Base-by-base conservation (phyloP, 805 yeast species). In the Metschnikowia kunwiensis region DNA sequence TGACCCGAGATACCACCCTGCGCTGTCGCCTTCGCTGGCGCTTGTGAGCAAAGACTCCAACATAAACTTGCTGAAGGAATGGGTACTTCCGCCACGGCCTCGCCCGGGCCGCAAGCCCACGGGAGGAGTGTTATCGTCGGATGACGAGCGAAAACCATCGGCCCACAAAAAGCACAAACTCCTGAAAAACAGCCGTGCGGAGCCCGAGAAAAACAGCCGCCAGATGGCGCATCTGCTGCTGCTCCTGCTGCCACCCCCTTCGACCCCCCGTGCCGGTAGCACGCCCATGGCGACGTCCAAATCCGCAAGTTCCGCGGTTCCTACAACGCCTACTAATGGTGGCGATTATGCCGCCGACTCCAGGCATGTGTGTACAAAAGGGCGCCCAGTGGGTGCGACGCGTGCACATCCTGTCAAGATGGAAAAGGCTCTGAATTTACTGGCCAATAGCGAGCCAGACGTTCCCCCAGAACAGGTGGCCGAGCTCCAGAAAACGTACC, bases 11-110 rank as follows among this genome's bases (percentile, higher is more conserved):
- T 54, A 40, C 39, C 40, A 42, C 28, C 46, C 53, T 12, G 29
- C 48, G 5, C 33, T 38, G 12, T 38, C 35, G n/a, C 25, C 40
- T 11, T 20, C 38, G 5, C 28, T 21, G 17, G 22, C 21, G 5
- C 24, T 21, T 31, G 17, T 25, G 7, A 30, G 28, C 9, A 44
- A 42, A 8, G 45, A 44, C 11, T 27, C 40, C 12, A 60, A 60
- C 33, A 60, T 65, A 32, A 77, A 71, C 49, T 80, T 91, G 1
- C 81, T 88, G 34, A 82, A 82, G 53, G 80, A 78, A 53, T 86
- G 93, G 89, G 88, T 82, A 6, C 63, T 84, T 20, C 95, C 94
- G 3, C 94, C 94, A 8, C 68, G 93, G 46, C 93, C 94, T 17
- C 81, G 84, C 47, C 84, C 85, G 0, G 85, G 84, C 14, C 62